Conservation (phyloP, 495 filamentous ascomycete genomes). For the Aspergillus nanangensis region DNA sequence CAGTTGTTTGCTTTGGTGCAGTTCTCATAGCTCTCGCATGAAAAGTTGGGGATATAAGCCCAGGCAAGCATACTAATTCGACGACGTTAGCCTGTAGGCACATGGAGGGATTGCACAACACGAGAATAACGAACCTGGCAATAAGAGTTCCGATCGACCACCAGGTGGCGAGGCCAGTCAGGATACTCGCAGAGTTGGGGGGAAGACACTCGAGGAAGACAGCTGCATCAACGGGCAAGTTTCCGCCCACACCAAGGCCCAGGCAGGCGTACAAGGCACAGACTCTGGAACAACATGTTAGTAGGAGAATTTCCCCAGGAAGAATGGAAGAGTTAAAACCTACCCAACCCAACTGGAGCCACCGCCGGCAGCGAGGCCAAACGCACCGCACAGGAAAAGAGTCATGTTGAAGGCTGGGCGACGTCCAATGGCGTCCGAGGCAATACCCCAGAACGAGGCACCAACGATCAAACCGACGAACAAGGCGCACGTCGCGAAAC, state of each 20-base stretch:
- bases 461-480: slow-evolving; percentile 21
- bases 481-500: slow-evolving; percentile 44
- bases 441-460: slow-evolving; percentile 19
- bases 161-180: slow-evolving; percentile 47
- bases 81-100: not conserved
- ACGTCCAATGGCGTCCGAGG: slow-evolving; percentile 20
- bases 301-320: not conserved
- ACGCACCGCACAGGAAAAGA: slow-evolving; percentile 20
- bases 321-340: not conserved
- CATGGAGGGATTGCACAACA: not conserved
- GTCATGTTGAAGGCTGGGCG: slow-evolving; percentile 21
- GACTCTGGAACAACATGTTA: not conserved
- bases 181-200: slow-evolving; percentile 34
- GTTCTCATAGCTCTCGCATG: slow-evolving; percentile 4
- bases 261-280: slow-evolving; percentile 19
- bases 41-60: slow-evolving; percentile 44
- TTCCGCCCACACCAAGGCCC: slow-evolving; percentile 20
- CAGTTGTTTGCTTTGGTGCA: slow-evolving; percentile 31
- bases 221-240: slow-evolving; percentile 16
- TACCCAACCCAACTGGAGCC: slow-evolving; percentile 16
- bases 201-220: slow-evolving; percentile 20
- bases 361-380: slow-evolving; percentile 22
- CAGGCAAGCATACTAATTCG: slow-evolving; percentile 38
- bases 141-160: slow-evolving; percentile 51
- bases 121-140: slow-evolving; percentile 8